phyloP scores from a whole-genome alignment of 2,329 filamentous ascomycete genomes.

The Parascedosporium putredinis region DNA sequence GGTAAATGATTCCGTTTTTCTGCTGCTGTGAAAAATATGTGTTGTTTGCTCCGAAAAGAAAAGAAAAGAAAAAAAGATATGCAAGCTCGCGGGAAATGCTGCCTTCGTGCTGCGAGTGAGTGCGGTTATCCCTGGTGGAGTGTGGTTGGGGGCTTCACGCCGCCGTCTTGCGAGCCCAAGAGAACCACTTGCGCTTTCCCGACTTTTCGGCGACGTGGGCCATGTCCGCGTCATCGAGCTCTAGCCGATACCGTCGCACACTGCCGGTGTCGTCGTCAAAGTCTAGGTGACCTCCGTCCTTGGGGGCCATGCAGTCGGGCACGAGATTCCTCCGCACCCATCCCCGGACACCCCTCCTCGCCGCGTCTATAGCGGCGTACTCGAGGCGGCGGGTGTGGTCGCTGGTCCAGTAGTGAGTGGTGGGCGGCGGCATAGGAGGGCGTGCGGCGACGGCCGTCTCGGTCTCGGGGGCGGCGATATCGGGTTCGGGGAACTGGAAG shows the following conservation, averaged over 20 bases:
- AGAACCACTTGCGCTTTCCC: neutral
- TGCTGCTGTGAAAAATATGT: neutral
- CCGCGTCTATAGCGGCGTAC: constrained; percentile 57
- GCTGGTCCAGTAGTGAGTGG: constrained; percentile 58
- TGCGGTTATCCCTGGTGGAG: too few relatives aligned
- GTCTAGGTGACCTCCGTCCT: constrained; percentile 34
- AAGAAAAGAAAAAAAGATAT: neutral
- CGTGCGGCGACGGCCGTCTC: constrained; percentile 16
- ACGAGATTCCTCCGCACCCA: constrained; percentile 48
- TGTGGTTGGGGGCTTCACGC: too few relatives aligned
- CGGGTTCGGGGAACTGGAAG: constrained; percentile 39
- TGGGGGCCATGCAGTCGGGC: constrained; percentile 50
- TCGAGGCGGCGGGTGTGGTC: constrained; percentile 51
- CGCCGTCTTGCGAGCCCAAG: neutral
- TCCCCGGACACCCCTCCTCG: constrained; percentile 47
- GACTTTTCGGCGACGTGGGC: constrained; percentile 9
- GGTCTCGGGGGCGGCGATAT: constrained; percentile 18
- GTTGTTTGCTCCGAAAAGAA: neutral
- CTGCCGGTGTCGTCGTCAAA: constrained; percentile 56
- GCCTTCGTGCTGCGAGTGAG: neutral
- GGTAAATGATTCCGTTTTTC: neutral
- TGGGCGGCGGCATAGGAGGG: constrained; percentile 40
- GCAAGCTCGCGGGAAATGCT: neutral
- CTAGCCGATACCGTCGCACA: constrained; percentile 51
- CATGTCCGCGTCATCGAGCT: constrained; percentile 37